A percentile compares a stretch with the other conserved stretches of the same genome.
phyloP scores from a whole-genome alignment of 108 stramenopile genomes.

The Fragilariopsis cylindrus region DNA sequence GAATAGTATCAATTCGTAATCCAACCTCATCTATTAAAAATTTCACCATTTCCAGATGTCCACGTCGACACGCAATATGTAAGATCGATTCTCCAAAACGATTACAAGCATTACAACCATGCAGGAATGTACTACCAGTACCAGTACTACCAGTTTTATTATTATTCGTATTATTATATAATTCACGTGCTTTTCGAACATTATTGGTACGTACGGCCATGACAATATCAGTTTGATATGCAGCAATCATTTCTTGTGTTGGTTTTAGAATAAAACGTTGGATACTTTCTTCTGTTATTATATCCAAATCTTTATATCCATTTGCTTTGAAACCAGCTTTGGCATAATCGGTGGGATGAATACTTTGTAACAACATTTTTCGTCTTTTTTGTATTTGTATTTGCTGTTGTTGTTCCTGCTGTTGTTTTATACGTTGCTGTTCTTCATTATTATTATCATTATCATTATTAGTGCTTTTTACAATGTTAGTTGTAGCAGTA shows the following conservation, averaged over 20 bases:
- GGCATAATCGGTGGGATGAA: constrained; percentile 31
- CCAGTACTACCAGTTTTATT: not conserved
- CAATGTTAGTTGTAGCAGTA: no score
- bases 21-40: constrained; percentile 56
- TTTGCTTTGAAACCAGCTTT: constrained; percentile 25
- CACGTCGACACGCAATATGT: constrained; percentile 77
- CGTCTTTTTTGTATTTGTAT: no score
- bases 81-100: constrained; percentile 76
- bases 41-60: constrained; percentile 42
- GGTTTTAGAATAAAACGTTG: constrained; percentile 12
- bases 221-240: constrained; percentile 52
- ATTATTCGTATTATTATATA: constrained; percentile 3
- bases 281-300: not conserved
- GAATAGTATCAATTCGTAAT: constrained; percentile 37
- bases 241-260: constrained; percentile 53
- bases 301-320: constrained; percentile 10
- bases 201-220: constrained; percentile 55
- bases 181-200: constrained; percentile 37
- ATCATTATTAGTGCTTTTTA: no score
- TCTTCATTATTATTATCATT: no score
- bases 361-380: no score
- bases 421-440: no score
- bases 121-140: constrained; percentile 1
- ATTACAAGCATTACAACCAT: constrained; percentile 44
- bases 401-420: no score